Evolutionary conservation across 1,139 yeast genomes (phyloP).

Genomic region (Kodamaea ohmeri): DNA sequence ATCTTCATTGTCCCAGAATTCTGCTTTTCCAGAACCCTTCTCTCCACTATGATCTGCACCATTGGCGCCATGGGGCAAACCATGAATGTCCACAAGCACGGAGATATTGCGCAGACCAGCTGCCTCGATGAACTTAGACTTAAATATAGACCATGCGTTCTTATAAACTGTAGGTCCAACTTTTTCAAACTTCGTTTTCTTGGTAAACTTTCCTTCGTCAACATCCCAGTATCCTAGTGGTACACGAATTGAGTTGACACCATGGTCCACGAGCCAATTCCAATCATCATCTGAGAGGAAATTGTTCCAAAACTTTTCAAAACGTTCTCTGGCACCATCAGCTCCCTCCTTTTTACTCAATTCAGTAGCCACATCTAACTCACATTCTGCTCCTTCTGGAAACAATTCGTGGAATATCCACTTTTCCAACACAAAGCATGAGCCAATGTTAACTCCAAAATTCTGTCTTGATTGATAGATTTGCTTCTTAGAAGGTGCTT

Average conservation of each 20-base stretch:
- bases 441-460: slow-evolving; percentile 86
- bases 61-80: slow-evolving; percentile 91
- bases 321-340: slow-evolving; percentile 51
- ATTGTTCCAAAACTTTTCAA: slow-evolving; percentile 69
- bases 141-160: slow-evolving; percentile 67
- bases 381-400: slow-evolving; percentile 54
- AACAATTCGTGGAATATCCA: slow-evolving; percentile 65
- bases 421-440: slow-evolving; percentile 76
- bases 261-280: slow-evolving; percentile 64
- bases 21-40: slow-evolving; percentile 49
- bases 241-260: slow-evolving; percentile 74
- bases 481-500: slow-evolving; percentile 45
- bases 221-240: slow-evolving; percentile 94
- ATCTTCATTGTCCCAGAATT: slow-evolving; percentile 55
- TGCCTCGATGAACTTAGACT: slow-evolving; percentile 46
- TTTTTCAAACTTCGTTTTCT: slow-evolving; percentile 60
- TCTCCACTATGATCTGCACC: slow-evolving; percentile 82
- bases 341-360: slow-evolving; percentile 48
- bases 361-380: slow-evolving; percentile 66
- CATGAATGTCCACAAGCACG: slow-evolving; percentile 82
- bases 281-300: slow-evolving; percentile 73
- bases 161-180: slow-evolving; percentile 52
- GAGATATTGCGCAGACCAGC: slow-evolving; percentile 63
- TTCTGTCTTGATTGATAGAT: slow-evolving; percentile 67
- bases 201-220: slow-evolving; percentile 56